Conservation (phyloP, 192 early-diverging fungal genomes). For the Umbelopsis sp. region DNA sequence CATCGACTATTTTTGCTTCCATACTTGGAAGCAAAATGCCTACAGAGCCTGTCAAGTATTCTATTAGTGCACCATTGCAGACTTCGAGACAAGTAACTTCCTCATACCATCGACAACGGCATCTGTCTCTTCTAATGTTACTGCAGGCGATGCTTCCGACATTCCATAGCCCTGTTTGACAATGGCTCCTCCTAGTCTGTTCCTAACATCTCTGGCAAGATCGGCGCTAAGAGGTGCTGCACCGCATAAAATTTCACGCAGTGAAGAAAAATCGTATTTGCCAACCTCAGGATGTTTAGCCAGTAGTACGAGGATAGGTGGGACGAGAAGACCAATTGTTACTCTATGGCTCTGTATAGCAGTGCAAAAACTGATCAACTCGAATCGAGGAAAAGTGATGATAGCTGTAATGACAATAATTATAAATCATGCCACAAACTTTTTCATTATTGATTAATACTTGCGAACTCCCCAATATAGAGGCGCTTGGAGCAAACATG, state of each 20-base stretch:
- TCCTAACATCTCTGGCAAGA: slow-evolving; percentile 39
- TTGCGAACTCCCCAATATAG: slow-evolving; percentile 27
- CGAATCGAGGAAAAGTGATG: slow-evolving; percentile 67
- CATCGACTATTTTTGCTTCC: slow-evolving; percentile 75
- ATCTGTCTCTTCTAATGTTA: slow-evolving; percentile 36
- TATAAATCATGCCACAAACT: not conserved
- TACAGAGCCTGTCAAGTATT: slow-evolving; percentile 47
- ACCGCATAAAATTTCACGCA: slow-evolving; percentile 54
- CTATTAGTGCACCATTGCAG: not conserved
- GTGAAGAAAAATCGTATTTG: slow-evolving; percentile 59
- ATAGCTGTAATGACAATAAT: slow-evolving; percentile 21
- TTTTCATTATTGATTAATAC: not conserved
- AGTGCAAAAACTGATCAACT: slow-evolving; percentile 55
- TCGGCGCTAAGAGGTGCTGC: slow-evolving; percentile 72
- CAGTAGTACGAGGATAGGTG: slow-evolving; percentile 70
- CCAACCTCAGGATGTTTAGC: slow-evolving; percentile 66
- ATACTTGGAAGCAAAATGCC: slow-evolving; percentile 74
- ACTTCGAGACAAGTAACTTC: not conserved
- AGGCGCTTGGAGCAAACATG: slow-evolving; percentile 4
- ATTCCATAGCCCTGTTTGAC: slow-evolving; percentile 73
- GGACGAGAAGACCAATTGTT: slow-evolving; percentile 74
- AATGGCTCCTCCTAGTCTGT: slow-evolving; percentile 6
- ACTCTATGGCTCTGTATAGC: slow-evolving; percentile 78
- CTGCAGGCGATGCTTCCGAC: slow-evolving; percentile 68
- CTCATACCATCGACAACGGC: slow-evolving; percentile 36